Evolutionary conservation across 768 basidiomycete species (phyloP).

Genomic region (Boletus insuetus): DNA sequence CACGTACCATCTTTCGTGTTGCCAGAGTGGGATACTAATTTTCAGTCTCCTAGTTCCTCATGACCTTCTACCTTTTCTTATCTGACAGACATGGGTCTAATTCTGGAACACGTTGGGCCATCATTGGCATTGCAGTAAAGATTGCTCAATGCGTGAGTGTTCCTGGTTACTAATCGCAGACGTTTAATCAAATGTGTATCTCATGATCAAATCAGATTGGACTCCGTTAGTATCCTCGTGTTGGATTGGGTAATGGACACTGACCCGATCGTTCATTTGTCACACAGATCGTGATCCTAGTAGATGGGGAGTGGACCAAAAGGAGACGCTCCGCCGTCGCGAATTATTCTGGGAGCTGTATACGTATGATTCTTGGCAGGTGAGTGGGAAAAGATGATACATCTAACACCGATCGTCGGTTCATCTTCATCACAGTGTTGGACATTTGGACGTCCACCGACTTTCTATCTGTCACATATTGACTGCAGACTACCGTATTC

Average conservation of each 20-base stretch:
- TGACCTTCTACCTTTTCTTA: slow-evolving; percentile 69
- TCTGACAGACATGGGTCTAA: slow-evolving; percentile 65
- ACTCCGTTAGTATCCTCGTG: slow-evolving; percentile 48
- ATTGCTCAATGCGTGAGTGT: slow-evolving; percentile 64
- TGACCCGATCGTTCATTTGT: slow-evolving; percentile 4
- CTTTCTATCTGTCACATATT: slow-evolving; percentile 63
- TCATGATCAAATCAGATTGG: slow-evolving; percentile 49
- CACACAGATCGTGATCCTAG: slow-evolving; percentile 63
- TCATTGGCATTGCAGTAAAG: slow-evolving; percentile 69
- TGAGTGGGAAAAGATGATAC: slow-evolving; percentile 5
- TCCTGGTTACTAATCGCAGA: slow-evolving; percentile 8
- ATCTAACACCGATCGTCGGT: slow-evolving; percentile 26
- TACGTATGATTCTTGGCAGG: slow-evolving; percentile 37
- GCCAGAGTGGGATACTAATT: slow-evolving; percentile 31
- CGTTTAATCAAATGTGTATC: neutral
- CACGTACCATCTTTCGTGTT: slow-evolving; percentile 33
- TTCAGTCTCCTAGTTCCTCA: slow-evolving; percentile 48
- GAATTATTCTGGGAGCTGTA: slow-evolving; percentile 65
- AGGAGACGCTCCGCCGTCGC: slow-evolving; percentile 60
- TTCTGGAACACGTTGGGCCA: slow-evolving; percentile 63
- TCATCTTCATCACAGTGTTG: slow-evolving; percentile 47
- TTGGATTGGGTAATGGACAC: neutral
- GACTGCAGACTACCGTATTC: slow-evolving; percentile 61
- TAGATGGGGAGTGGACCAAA: slow-evolving; percentile 56
- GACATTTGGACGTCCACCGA: slow-evolving; percentile 69